Conservation (phyloP, 78 protist genomes). For the Kipferlia bialata region DNA sequence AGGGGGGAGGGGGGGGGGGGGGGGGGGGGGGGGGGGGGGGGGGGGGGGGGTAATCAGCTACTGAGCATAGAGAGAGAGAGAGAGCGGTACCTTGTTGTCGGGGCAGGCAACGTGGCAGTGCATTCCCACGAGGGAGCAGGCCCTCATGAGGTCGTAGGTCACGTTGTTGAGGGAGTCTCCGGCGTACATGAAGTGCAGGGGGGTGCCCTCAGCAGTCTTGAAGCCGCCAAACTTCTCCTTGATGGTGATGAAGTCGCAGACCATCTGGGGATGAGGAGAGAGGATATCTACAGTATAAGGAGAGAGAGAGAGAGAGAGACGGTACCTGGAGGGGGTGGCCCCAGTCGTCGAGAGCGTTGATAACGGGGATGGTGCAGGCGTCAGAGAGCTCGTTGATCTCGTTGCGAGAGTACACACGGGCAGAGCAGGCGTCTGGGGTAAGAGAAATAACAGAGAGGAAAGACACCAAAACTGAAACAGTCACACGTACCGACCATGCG, state of each 20-base stretch:
- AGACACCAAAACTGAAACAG: no score
- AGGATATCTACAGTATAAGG: no score
- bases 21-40: background rate
- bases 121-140: conserved; percentile 38
- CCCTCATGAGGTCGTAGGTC: conserved; percentile 59
- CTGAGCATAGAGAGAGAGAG: background rate
- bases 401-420: conserved; percentile 32
- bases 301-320: no score
- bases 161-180: conserved; percentile 57
- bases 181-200: conserved; percentile 41
- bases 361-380: conserved; percentile 45
- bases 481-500: conserved; percentile 33
- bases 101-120: conserved; percentile 40
- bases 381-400: conserved; percentile 34
- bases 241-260: conserved; percentile 56
- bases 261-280: no score
- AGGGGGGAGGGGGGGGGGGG: no score
- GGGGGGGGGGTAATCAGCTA: no score
- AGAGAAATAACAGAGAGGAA: no score
- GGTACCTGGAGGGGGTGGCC: conserved; percentile 66
- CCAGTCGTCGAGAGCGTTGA: conserved; percentile 62
- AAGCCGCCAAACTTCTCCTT: conserved; percentile 23
- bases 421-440: conserved; percentile 15
- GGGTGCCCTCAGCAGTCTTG: no score
- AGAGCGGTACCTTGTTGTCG: conserved; percentile 3